Base-by-base conservation (phyloP, 1,284 basidiomycete genomes). In the Trichosporon inkin region DNA sequence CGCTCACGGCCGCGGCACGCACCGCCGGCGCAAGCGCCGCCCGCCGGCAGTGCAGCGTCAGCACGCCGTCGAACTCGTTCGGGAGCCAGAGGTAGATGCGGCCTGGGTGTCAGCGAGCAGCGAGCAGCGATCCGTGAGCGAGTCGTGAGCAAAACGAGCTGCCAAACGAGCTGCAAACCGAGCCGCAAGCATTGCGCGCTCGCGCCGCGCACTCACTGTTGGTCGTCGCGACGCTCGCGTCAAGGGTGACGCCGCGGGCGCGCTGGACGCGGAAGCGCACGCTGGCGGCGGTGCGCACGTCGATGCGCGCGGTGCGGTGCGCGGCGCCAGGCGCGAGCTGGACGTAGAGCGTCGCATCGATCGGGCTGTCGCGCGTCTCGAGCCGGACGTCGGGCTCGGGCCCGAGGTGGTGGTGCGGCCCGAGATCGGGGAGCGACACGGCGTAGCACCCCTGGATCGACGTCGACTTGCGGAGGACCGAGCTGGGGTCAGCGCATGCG, bases 171-270 rank as follows among this genome's bases (percentile, higher is more conserved):
- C n/a, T n/a, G n/a, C n/a, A n/a, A n/a, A n/a, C n/a, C n/a, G n/a
- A n/a, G n/a, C n/a, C n/a, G n/a, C n/a, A n/a, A n/a, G n/a, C n/a
- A n/a, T n/a, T n/a, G n/a, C n/a, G n/a, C n/a, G n/a, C n/a, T n/a
- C n/a, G n/a, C n/a, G n/a, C n/a, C n/a, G n/a, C n/a, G n/a, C n/a
- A 47, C 41, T 47, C 41, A 47, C 41, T 47, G 20, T 47, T 47
- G 3, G 41, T 47, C 20, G 41, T 47, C 20, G 41, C 41, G 41
- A 47, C 41, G 22, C 20, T 47, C 22, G 41, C 41, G 41, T 47
- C 41, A 20, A 47, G 22, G 13, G 11, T 28, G 41, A 47, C 41
- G 41, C 19, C 19, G 13, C 24, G 22, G 20, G 22, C 41, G 22
- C 41, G 41, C 41, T 47, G 41, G 22, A 47, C 10, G 22, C 41